Evolutionary conservation across 495 filamentous ascomycete genomes (phyloP).

Genomic region (Platismatia glauca): DNA sequence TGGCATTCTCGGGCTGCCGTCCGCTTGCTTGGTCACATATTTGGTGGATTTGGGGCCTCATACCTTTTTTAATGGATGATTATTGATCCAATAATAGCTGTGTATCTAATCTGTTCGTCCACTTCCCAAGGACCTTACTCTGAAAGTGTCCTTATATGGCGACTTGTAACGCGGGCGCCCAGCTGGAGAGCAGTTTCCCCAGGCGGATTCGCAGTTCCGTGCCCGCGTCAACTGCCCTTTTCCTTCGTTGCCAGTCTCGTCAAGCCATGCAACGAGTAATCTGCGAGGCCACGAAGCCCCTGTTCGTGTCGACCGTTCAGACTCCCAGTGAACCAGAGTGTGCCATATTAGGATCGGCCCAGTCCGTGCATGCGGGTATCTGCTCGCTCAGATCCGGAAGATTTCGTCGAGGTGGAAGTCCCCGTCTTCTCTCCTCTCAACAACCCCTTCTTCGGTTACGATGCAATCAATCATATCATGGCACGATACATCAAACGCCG

Average conservation of each 20-base stretch:
- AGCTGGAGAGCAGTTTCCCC: background rate
- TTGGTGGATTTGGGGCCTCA: background rate
- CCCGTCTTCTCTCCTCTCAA: constrained; percentile 67
- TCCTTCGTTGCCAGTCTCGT: background rate
- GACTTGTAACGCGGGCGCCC: background rate
- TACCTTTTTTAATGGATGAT: background rate
- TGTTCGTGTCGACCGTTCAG: background rate
- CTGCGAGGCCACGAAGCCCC: background rate
- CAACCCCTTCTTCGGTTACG: constrained; percentile 83
- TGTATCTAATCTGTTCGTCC: background rate
- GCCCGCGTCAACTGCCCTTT: background rate
- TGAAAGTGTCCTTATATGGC: background rate
- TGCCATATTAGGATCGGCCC: background rate
- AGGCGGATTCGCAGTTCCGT: background rate
- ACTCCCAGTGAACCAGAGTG: background rate
- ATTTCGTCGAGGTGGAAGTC: constrained; percentile 50
- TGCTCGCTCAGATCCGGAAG: constrained; percentile 28
- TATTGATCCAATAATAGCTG: background rate
- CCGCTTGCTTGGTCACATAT: background rate
- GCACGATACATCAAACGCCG: constrained; percentile 92
- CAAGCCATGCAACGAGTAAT: background rate
- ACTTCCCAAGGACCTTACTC: background rate
- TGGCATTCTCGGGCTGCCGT: background rate
- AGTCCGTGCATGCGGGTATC: background rate
- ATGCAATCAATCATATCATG: constrained; percentile 81